Percentiles rank a stretch among this genome's conserved stretches.
phyloP scores from a whole-genome alignment of 1,284 basidiomycete genomes.

The Tylopilus sp. region DNA sequence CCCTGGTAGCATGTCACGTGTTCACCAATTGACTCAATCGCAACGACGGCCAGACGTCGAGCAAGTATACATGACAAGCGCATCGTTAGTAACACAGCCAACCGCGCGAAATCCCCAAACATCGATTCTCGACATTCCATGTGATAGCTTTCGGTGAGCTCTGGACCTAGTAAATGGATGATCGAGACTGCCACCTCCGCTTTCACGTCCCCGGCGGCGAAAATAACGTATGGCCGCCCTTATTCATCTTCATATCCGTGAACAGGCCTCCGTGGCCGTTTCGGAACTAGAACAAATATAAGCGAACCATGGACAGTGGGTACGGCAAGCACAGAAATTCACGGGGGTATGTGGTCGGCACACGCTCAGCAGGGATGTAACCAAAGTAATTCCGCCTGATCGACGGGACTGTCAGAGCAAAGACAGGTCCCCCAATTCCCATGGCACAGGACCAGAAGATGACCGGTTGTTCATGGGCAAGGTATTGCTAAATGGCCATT shows the following conservation, averaged over 20 bases:
- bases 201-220: not conserved
- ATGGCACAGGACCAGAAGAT: conserved; percentile 86
- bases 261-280: conserved; percentile 38
- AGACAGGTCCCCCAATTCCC: conserved; percentile 72
- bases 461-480: conserved; percentile 90
- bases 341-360: conserved; percentile 88
- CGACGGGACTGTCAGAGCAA: conserved; percentile 76
- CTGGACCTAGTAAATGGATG: not conserved
- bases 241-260: conserved; percentile 45
- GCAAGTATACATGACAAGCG: not conserved
- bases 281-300: conserved; percentile 28
- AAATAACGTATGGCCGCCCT: not conserved
- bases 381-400: conserved; percentile 71
- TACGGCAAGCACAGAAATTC: conserved; percentile 34
- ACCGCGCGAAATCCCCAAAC: conserved; percentile 2
- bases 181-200: conserved; percentile 3
- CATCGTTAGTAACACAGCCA: not conserved
- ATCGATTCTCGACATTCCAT: conserved; percentile 7
- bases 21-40: too few species aligned
- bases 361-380: conserved; percentile 67
- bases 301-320: not conserved
- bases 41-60: not conserved
- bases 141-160: not conserved
- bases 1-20: conserved; percentile 13
- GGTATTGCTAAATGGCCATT: conserved; percentile 48